Evolutionary conservation across 352 stramenopile species (phyloP).

Genomic region (Phytophthora aleatoria): DNA sequence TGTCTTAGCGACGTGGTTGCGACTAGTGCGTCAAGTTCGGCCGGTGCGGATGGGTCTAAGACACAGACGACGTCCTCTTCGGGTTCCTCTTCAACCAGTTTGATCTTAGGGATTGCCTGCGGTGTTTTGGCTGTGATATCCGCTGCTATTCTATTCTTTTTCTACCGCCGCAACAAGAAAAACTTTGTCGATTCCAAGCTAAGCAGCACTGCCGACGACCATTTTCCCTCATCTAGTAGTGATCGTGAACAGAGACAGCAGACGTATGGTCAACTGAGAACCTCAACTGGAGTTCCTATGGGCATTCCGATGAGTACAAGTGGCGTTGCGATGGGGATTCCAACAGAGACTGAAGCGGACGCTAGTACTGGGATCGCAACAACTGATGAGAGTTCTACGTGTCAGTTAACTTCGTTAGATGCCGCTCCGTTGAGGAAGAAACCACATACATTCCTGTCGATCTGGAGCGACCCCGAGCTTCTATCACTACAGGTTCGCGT

Average conservation of each 20-base stretch:
- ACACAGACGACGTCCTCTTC: background rate
- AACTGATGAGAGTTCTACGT: slow-evolving; percentile 4
- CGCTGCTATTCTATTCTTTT: slow-evolving; percentile 14
- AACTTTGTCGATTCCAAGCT: slow-evolving; percentile 14
- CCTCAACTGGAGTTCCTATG: slow-evolving; percentile 26
- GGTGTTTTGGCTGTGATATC: slow-evolving; percentile 19
- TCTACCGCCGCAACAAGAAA: slow-evolving; percentile 23
- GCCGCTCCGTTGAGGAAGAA: slow-evolving; percentile 11
- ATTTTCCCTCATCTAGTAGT: slow-evolving; percentile 12
- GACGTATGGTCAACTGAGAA: slow-evolving; percentile 10
- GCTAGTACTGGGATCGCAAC: slow-evolving; percentile 18
- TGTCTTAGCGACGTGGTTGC: slow-evolving; percentile 25
- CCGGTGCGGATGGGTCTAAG: slow-evolving; percentile 10
- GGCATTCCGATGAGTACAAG: slow-evolving; percentile 27
- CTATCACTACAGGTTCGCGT: slow-evolving; percentile 32
- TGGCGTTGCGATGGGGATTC: slow-evolving; percentile 29
- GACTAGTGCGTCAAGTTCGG: slow-evolving; percentile 16
- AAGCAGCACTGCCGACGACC: slow-evolving; percentile 20
- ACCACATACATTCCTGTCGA: slow-evolving; percentile 22
- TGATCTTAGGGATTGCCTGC: slow-evolving; percentile 30
- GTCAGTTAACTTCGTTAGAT: slow-evolving; percentile 6
- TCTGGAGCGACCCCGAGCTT: slow-evolving; percentile 37
- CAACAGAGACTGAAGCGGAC: slow-evolving; percentile 32
- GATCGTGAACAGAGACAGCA: slow-evolving; percentile 9
- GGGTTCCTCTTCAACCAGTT: slow-evolving; percentile 18